Evolutionary conservation across 805 yeast genomes (phyloP).

Genomic region (Candida ortonii): DNA sequence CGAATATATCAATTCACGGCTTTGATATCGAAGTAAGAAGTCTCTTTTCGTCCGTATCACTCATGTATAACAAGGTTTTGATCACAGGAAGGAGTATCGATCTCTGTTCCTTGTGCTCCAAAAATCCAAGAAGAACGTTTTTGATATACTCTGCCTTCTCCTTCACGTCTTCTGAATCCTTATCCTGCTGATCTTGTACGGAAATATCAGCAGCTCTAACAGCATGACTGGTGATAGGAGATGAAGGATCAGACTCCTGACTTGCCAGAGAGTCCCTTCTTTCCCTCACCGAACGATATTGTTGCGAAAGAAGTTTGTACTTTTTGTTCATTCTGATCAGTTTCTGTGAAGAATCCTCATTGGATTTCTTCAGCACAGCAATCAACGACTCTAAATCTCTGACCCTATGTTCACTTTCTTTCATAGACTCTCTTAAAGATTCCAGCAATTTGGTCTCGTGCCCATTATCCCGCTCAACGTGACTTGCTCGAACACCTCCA

Average conservation of each 20-base stretch:
- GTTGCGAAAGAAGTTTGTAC: conserved; percentile 61
- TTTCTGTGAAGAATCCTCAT: conserved; percentile 67
- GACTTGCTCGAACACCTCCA: neutral
- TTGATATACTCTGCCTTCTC: conserved; percentile 74
- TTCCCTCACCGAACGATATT: conserved; percentile 41
- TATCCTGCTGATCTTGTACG: conserved; percentile 2
- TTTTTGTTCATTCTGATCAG: conserved; percentile 67
- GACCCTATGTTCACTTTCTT: conserved; percentile 46
- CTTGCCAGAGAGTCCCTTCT: conserved; percentile 21
- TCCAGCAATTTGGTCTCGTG: conserved; percentile 25
- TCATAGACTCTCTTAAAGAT: conserved; percentile 54
- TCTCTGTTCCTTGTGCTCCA: conserved; percentile 92
- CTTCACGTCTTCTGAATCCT: conserved; percentile 27
- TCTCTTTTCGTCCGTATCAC: conserved; percentile 69
- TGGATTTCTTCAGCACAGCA: conserved; percentile 51
- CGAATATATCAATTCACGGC: conserved; percentile 4
- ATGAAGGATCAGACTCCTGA: conserved; percentile 19
- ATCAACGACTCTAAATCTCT: conserved; percentile 57
- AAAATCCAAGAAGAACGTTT: conserved; percentile 85
- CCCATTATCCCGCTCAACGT: too few species aligned
- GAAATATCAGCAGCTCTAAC: conserved; percentile 13
- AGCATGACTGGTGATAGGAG: conserved; percentile 24
- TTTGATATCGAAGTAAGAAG: conserved; percentile 50
- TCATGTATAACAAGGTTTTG: conserved; percentile 67
- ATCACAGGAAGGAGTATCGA: conserved; percentile 81